Percentiles rank a stretch among this genome's conserved stretches.
phyloP scores from a whole-genome alignment of 371 early-diverging fungal species.

The Apophysomyces variabilis region DNA sequence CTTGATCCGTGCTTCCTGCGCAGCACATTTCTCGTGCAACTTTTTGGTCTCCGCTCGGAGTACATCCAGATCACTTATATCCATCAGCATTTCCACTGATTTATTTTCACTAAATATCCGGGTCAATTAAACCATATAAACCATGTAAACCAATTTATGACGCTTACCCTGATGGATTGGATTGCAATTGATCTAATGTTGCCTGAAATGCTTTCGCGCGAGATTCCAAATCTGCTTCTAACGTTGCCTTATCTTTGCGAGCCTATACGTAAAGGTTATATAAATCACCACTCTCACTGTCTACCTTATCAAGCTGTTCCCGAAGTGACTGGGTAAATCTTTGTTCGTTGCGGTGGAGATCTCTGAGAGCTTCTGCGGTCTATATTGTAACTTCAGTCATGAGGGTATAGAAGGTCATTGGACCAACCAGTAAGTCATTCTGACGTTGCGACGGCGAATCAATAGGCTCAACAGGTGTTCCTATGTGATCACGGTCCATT shows the following conservation, averaged over 20 bases:
- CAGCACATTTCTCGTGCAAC: constrained; percentile 41
- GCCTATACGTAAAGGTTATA: constrained; percentile 26
- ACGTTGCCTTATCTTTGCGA: constrained; percentile 48
- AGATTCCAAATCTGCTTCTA: constrained; percentile 48
- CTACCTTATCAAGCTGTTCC: constrained; percentile 51
- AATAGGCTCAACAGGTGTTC: not conserved
- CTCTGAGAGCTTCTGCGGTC: constrained; percentile 24
- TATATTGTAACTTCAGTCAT: constrained; percentile 9
- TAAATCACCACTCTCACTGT: constrained; percentile 1
- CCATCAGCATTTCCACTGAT: constrained; percentile 33
- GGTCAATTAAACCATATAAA: not conserved
- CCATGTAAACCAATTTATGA: not conserved
- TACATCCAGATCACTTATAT: constrained; percentile 36
- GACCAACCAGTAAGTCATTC: not conserved
- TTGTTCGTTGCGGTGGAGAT: constrained; percentile 38
- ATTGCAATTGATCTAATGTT: constrained; percentile 37
- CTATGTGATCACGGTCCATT: not conserved
- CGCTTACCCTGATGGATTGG: constrained; percentile 27
- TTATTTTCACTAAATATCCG: constrained; percentile 20
- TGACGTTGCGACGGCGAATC: not conserved
- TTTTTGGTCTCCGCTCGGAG: constrained; percentile 43
- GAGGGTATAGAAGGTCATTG: not conserved
- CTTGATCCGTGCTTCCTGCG: constrained; percentile 56
- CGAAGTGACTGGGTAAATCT: constrained; percentile 45
- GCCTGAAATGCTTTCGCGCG: constrained; percentile 48